Evolutionary conservation across 1,139 yeast genomes (phyloP).

Genomic region (Hanseniaspora sp.): DNA sequence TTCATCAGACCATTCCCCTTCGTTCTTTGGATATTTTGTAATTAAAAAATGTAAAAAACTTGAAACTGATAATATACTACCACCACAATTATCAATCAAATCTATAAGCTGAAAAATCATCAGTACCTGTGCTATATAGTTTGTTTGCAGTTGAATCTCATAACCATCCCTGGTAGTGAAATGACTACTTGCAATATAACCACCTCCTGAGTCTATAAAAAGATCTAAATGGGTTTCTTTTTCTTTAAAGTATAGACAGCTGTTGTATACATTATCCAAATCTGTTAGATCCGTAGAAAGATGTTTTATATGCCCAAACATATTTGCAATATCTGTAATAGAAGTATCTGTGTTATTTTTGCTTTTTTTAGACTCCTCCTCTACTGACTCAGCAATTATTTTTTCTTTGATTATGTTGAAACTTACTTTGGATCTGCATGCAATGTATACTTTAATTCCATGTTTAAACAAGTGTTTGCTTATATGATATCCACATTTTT

Average conservation of each 20-base stretch:
- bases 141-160: slow-evolving; percentile 72
- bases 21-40: background rate
- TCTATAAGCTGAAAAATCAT: slow-evolving; percentile 54
- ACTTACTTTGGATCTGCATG: slow-evolving; percentile 45
- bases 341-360: slow-evolving; percentile 15
- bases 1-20: slow-evolving; percentile 35
- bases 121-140: slow-evolving; percentile 65
- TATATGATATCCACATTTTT: slow-evolving; percentile 72
- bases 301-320: slow-evolving; percentile 48
- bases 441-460: slow-evolving; percentile 64
- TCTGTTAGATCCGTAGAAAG: slow-evolving; percentile 54
- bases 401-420: slow-evolving; percentile 44
- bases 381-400: slow-evolving; percentile 38
- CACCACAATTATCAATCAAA: slow-evolving; percentile 36
- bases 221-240: slow-evolving; percentile 48
- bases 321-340: slow-evolving; percentile 21
- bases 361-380: slow-evolving; percentile 36
- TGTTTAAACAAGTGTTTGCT: slow-evolving; percentile 66
- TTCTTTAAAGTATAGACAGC: slow-evolving; percentile 40
- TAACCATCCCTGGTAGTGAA: slow-evolving; percentile 56
- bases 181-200: slow-evolving; percentile 67
- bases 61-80: slow-evolving; percentile 54
- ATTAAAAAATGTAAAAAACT: slow-evolving; percentile 58
- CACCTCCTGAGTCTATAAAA: slow-evolving; percentile 73
- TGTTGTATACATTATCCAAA: slow-evolving; percentile 46